Percentiles rank a stretch among this genome's conserved stretches.
phyloP scores from a whole-genome alignment of 352 stramenopile species.

The Globisporangium echinulatum region DNA sequence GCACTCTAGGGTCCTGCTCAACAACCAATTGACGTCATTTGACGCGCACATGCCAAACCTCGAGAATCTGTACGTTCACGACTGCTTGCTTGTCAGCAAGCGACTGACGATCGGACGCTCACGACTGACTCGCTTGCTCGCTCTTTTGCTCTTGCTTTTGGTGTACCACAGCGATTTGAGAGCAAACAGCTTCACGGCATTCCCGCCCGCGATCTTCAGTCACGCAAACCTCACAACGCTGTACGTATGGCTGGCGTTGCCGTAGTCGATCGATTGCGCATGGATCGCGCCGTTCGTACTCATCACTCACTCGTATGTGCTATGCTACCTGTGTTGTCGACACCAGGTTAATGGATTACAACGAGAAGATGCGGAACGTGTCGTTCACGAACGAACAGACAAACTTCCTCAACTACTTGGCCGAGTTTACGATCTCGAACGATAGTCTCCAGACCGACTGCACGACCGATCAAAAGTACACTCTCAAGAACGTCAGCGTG shows the following conservation, averaged over 20 bases:
- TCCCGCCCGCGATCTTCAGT: not conserved
- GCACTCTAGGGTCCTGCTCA: not conserved
- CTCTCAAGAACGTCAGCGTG: not conserved
- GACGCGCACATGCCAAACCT: too few species aligned
- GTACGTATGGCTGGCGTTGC: not conserved
- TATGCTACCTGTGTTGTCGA: not conserved
- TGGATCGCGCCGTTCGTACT: not conserved
- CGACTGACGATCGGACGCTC: too few species aligned
- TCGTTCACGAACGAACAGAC: slow-evolving; percentile 4
- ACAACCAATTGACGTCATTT: not conserved
- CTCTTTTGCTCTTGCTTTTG: not conserved
- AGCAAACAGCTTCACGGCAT: not conserved
- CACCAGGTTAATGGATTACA: not conserved
- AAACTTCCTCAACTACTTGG: slow-evolving; percentile 1
- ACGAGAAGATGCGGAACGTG: not conserved
- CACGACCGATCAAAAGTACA: not conserved
- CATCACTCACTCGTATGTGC: too few species aligned
- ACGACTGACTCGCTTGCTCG: too few species aligned
- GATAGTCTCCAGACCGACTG: not conserved
- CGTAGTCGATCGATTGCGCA: not conserved
- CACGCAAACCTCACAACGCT: not conserved
- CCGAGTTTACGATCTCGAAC: not conserved
- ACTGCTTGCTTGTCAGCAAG: not conserved
- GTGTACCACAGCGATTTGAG: too few species aligned
- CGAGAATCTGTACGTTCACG: not conserved